Percentiles rank a stretch among this genome's conserved stretches.
Evolutionary conservation across 257 asterid species (phyloP).

Genomic region (Petunia secreta): DNA sequence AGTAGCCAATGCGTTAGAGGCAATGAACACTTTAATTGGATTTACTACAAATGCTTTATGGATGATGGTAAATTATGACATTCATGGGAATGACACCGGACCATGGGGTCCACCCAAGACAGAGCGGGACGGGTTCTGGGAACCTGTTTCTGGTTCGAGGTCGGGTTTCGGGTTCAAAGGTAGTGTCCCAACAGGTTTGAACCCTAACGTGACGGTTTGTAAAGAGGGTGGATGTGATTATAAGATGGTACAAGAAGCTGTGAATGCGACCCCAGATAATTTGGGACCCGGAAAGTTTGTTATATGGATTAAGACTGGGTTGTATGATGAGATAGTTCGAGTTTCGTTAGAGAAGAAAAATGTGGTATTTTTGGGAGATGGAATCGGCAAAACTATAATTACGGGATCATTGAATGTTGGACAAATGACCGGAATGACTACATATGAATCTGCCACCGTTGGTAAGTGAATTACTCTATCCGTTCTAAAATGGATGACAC

Average conservation of each 20-base stretch:
- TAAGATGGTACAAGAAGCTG: conserved; percentile 26
- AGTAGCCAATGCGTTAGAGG: background rate
- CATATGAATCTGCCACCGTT: conserved; percentile 24
- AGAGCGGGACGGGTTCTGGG: conserved; percentile 31
- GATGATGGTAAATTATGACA: conserved; percentile 26
- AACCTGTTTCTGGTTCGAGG: background rate
- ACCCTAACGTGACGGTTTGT: conserved; percentile 24
- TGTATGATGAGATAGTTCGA: conserved; percentile 20
- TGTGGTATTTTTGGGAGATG: conserved; percentile 27
- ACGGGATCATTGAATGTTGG: conserved; percentile 24
- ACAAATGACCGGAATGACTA: conserved; percentile 4
- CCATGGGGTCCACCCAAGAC: conserved; percentile 30
- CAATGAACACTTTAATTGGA: background rate
- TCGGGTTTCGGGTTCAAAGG: background rate
- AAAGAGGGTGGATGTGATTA: background rate
- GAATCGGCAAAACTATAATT: conserved; percentile 26
- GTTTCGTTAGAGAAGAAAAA: background rate
- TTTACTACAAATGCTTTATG: conserved; percentile 21
- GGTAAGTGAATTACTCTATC: background rate
- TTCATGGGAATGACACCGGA: conserved; percentile 11
- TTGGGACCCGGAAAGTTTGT: conserved; percentile 8
- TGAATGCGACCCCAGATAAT: conserved; percentile 19
- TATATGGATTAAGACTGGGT: conserved; percentile 26
- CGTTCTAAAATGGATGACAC: no score
- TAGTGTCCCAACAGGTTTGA: background rate